Evolutionary conservation across 768 basidiomycete species (phyloP), one percentile per base, ranked within the genome.

Genomic region (Boletales sp.): DNA sequence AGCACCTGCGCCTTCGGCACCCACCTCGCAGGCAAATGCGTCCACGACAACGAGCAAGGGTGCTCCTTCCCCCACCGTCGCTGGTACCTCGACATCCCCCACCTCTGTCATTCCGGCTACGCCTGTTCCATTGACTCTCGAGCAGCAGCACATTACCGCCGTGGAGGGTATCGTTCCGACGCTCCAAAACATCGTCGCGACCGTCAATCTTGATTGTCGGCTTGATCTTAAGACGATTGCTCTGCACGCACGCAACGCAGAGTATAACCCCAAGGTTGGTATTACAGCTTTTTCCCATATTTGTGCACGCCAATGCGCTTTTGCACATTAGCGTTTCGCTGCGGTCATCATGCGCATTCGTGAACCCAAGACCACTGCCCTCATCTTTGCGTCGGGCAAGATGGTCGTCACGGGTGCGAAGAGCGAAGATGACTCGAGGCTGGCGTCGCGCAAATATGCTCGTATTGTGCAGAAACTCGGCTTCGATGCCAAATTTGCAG

Each of bases 281-380:
- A 77, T 70, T 64, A 58, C 60, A 60, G 64, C 59, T 59, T 62
- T 29, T 40, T 63, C 43, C 51, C 43, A 65, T 64, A 65, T 68
- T 69, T 75, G 70, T 70, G 72, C 71, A 73, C 77, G 73, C 76
- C 80, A 78, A 81, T 79, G 81, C 81, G 74, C 74, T 77, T 63
- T 72, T 75, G 74, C 73, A 74, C 78, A 72, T 76, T 72, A 99
- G 97, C 97, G 97, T 87, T 99, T 99, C 77, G 97, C 95, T 61
- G 97, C 97, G 53, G 97, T 98, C 60, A 98, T 99, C 74, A 99
- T 99, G 97, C 92, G 97, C 71, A 98, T 99, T 66, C 94, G 97
- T 59, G 97, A 98, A 62, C 97, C 97, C 44, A 99, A 99, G 79
- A 99, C 97, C 52, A 99, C 97, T 45, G 97, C 95, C 19, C 84